These are phyloP conservation scores for Annulohypoxylon maeteangense DNA, from an alignment of 495 filamentous ascomycete species.

Conservation along the genomic window DNA sequence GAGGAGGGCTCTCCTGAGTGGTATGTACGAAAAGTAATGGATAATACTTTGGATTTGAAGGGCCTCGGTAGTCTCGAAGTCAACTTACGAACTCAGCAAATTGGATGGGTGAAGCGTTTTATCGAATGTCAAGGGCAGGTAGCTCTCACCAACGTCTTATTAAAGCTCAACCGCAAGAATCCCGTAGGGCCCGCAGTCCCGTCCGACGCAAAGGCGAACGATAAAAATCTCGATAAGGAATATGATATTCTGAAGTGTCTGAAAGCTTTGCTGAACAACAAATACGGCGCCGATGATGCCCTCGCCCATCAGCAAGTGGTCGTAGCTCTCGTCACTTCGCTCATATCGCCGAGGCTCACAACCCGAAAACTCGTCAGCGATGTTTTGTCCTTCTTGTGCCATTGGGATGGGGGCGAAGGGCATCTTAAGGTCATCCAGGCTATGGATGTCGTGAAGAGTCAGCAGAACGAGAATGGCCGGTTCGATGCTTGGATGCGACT, in stretches of 20 bases:
- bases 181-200: conserved; percentile 77
- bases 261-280: conserved; percentile 98
- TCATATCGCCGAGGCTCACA: conserved; percentile 88
- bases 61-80: conserved; percentile 91
- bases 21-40: conserved; percentile 98
- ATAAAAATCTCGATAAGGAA: conserved; percentile 92
- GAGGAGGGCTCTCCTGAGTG: conserved; percentile 97
- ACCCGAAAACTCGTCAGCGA: conserved; percentile 96
- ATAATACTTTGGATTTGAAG: conserved; percentile 91
- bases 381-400: conserved; percentile 94
- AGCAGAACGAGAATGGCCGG: conserved; percentile 91
- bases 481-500: conserved; percentile 99
- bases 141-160: conserved; percentile 90
- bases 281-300: conserved; percentile 98
- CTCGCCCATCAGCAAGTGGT: conserved; percentile 88
- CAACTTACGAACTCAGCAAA: conserved; percentile 93
- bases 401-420: conserved; percentile 95
- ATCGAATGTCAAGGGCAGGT: conserved; percentile 98
- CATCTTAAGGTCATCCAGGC: conserved; percentile 93
- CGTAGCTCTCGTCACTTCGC: conserved; percentile 84
- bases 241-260: conserved; percentile 98
- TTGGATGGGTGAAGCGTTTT: conserved; percentile 96
- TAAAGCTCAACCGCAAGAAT: conserved; percentile 90
- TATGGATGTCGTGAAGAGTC: conserved; percentile 89
- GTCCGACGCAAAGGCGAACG: conserved; percentile 68